Evolutionary conservation across 148 eudicot species (phyloP), one percentile per base, ranked within the genome.

Genomic region (Tetragonia tetragonoides): DNA sequence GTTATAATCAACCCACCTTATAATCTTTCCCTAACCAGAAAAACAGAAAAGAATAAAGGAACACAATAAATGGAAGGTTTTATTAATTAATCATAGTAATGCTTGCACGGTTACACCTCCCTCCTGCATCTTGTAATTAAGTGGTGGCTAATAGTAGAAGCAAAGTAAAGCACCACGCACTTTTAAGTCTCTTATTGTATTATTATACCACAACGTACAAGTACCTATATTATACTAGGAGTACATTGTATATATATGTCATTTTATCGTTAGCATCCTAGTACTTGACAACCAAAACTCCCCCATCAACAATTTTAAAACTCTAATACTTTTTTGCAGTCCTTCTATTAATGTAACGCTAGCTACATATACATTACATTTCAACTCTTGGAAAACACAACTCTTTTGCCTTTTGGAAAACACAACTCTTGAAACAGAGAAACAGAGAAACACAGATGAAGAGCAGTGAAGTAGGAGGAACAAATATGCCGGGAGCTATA

Each of bases 151-250:
- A 75, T 51, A 60, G 57, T 80, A 75, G 59, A 80, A 80, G 83
- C 83, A 75, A 80, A 80, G 83, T 78, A 80, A 80, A 39, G 79
- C 49, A n/a, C 23, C 57, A 12, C n/a, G n/a, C n/a, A n/a, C n/a
- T n/a, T n/a, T n/a, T n/a, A n/a, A n/a, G n/a, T n/a, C n/a, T n/a
- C n/a, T n/a, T n/a, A n/a, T n/a, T n/a, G n/a, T n/a, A n/a, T n/a
- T n/a, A n/a, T n/a, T n/a, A n/a, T n/a, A n/a, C n/a, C n/a, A n/a
- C n/a, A n/a, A n/a, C n/a, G n/a, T n/a, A n/a, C n/a, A n/a, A n/a
- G n/a, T n/a, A n/a, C n/a, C n/a, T n/a, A n/a, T n/a, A n/a, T n/a
- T n/a, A n/a, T n/a, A n/a, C n/a, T n/a, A n/a, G n/a, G n/a, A n/a
- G n/a, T n/a, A n/a, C n/a, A n/a, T n/a, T n/a, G n/a, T n/a, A n/a